A percentile compares a stretch with the other conserved stretches of the same genome.
Conservation (phyloP, 139 green algal species). For the Chlorella sp. region DNA sequence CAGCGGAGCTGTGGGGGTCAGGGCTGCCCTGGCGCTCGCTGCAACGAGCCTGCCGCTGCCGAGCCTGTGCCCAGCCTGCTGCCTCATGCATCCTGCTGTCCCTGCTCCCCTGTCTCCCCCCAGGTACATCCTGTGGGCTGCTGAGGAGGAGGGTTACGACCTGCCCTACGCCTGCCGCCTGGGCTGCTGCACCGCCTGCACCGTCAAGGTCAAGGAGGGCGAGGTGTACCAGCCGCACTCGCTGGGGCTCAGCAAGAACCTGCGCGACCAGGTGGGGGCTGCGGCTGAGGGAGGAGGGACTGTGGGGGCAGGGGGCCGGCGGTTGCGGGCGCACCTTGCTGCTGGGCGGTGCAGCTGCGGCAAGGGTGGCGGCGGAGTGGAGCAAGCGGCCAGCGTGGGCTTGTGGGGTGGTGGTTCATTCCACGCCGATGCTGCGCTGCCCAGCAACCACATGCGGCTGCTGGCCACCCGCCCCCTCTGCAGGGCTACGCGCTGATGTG, state of each 20-base stretch:
- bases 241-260: conserved; percentile 66
- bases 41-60: background rate
- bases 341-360: too few relatives aligned
- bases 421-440: too few relatives aligned
- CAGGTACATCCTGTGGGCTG: conserved; percentile 95
- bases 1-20: background rate
- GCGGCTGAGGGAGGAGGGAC: too few relatives aligned
- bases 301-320: too few relatives aligned
- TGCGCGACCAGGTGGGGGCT: conserved; percentile 61
- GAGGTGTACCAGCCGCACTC: conserved; percentile 64
- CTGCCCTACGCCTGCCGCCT: conserved; percentile 97
- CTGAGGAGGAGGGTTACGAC: conserved; percentile 90
- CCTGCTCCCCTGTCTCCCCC: conserved; percentile 21
- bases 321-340: too few relatives aligned
- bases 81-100: background rate
- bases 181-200: conserved; percentile 97
- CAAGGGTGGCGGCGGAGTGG: too few relatives aligned
- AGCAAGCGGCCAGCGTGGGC: too few relatives aligned
- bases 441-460: too few relatives aligned
- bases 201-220: conserved; percentile 84
- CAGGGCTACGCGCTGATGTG: conserved; percentile 97
- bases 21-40: background rate
- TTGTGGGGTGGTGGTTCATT: too few relatives aligned
- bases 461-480: background rate
- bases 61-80: background rate